Evolutionary conservation across 1,284 basidiomycete species (phyloP).

Genomic region (Pterulicium gracile): DNA sequence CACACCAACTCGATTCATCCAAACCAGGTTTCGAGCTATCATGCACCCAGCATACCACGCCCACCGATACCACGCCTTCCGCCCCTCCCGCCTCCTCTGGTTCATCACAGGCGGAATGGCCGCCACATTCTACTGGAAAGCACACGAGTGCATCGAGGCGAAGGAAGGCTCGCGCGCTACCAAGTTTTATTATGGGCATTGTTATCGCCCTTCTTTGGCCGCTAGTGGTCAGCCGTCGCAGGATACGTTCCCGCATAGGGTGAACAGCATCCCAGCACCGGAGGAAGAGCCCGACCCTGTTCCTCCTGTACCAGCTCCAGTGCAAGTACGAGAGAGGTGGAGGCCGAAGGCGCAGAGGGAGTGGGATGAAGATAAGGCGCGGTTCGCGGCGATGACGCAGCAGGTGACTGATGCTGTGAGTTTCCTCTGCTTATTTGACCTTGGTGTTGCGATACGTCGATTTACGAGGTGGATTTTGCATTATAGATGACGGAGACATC

Average conservation of each 20-base stretch:
- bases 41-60: too few species aligned
- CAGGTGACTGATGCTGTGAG: constrained; percentile 48
- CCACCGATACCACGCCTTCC: constrained; percentile 17
- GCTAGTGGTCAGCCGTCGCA: constrained; percentile 13
- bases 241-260: constrained; percentile 4
- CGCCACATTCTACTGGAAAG: constrained; percentile 36
- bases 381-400: constrained; percentile 31
- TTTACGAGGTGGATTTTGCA: too few species aligned
- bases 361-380: constrained; percentile 32
- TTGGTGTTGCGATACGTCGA: too few species aligned
- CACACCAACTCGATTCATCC: too few species aligned
- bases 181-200: neutral
- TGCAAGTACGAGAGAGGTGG: constrained; percentile 8
- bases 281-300: constrained; percentile 4
- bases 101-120: constrained; percentile 48
- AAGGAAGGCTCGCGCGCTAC: too few species aligned
- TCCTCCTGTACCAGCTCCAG: neutral
- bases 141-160: too few species aligned
- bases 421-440: too few species aligned
- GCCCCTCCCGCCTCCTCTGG: constrained; percentile 54
- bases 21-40: too few species aligned
- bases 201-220: neutral
- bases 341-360: constrained; percentile 19
- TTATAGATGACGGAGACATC: constrained; percentile 52
- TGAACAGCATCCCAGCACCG: constrained; percentile 14